A percentile compares a stretch with the other conserved stretches of the same genome.
These are phyloP conservation scores for Hirsutella thompsonii DNA, from an alignment of 2,329 filamentous ascomycete species.

Conservation along the genomic window DNA sequence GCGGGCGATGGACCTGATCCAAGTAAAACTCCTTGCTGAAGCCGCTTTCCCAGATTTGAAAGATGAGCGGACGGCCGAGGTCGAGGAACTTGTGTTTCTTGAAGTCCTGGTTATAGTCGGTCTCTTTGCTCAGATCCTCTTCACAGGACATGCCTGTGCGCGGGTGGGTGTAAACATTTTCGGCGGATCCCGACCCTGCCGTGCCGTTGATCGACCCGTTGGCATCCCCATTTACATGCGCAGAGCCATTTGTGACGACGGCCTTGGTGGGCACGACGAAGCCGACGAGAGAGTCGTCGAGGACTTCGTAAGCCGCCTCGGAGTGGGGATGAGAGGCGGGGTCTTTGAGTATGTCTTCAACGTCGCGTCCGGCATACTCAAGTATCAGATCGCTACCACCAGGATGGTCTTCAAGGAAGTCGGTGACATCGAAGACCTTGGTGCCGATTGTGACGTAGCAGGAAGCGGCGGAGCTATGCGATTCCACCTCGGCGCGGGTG, in stretches of 20 bases:
- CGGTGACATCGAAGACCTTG: constrained; percentile 91
- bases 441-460: constrained; percentile 87
- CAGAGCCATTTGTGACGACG: constrained; percentile 15
- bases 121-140: constrained; percentile 78
- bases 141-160: constrained; percentile 81
- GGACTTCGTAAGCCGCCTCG: constrained; percentile 88
- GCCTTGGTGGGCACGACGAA: constrained; percentile 56
- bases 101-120: constrained; percentile 64
- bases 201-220: constrained; percentile 15
- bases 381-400: constrained; percentile 81
- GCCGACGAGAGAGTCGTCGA: constrained; percentile 76
- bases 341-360: constrained; percentile 72
- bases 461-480: constrained; percentile 66
- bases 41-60: constrained; percentile 77
- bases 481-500: constrained; percentile 64
- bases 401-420: constrained; percentile 82
- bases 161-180: constrained; percentile 35
- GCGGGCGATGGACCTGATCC: constrained; percentile 86
- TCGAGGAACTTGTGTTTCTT: constrained; percentile 91
- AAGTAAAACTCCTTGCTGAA: constrained; percentile 96
- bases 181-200: constrained; percentile 14
- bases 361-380: constrained; percentile 81
- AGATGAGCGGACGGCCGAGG: constrained; percentile 67
- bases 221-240: constrained; percentile 2
- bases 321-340: constrained; percentile 72